A percentile compares a stretch with the other conserved stretches of the same genome.
Conservation (phyloP, 305 asterid species). For the Fraxinus floribunda region DNA sequence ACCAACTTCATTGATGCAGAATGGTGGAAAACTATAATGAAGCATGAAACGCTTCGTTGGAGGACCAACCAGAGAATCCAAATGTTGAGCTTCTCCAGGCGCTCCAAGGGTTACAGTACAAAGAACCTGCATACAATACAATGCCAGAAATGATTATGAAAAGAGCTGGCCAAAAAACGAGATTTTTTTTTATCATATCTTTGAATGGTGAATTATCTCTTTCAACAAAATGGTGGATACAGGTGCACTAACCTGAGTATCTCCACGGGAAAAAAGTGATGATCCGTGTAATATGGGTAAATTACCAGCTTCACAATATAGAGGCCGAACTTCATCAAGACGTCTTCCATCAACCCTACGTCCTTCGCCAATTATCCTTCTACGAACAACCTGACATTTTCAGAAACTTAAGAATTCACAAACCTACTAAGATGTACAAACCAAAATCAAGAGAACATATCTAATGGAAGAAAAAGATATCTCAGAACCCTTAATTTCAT, state of each 20-base stretch:
- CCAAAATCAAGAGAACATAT: conserved; percentile 14
- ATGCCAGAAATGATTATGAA: conserved; percentile 4
- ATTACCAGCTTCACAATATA: conserved; percentile 86
- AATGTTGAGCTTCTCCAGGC: conserved; percentile 90
- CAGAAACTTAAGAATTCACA: conserved; percentile 31
- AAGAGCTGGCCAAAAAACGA: conserved; percentile 15
- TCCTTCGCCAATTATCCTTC: conserved; percentile 83
- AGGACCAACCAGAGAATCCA: conserved; percentile 91
- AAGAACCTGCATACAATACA: conserved; percentile 57
- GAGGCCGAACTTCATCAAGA: conserved; percentile 90
- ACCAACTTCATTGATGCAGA: conserved; percentile 91
- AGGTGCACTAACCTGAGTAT: conserved; percentile 70
- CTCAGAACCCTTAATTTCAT: neutral
- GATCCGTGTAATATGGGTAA: conserved; percentile 88
- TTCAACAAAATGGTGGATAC: conserved; percentile 8
- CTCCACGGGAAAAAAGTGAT: conserved; percentile 86
- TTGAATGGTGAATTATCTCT: conserved; percentile 5
- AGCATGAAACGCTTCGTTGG: conserved; percentile 93
- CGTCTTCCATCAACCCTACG: conserved; percentile 87
- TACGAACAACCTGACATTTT: conserved; percentile 71
- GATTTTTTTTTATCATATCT: conserved; percentile 3
- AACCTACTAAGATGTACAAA: conserved; percentile 19
- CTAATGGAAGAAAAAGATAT: neutral
- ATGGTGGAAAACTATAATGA: conserved; percentile 96
- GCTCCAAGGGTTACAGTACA: conserved; percentile 98